Evolutionary conservation across 257 asterid genomes (phyloP).

Genomic region (Knoxia roxburghii): DNA sequence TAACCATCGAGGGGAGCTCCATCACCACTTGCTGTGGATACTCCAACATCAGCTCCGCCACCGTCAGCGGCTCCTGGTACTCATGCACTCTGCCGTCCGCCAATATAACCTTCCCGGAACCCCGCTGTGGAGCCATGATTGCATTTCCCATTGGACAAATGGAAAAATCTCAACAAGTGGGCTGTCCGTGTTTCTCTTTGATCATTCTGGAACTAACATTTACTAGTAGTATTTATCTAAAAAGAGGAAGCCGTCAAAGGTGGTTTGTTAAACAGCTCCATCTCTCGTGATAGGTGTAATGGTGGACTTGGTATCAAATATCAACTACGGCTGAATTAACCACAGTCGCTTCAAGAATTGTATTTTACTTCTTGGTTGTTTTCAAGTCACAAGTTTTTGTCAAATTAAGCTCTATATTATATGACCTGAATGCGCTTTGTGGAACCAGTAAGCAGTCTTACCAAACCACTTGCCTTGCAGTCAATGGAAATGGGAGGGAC

Average conservation of each 20-base stretch:
- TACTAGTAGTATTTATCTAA: constrained; percentile 13
- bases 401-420: no score
- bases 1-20: constrained; percentile 41
- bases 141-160: constrained; percentile 61
- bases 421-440: no score
- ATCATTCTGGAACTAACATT: no score
- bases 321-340: no score
- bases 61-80: constrained; percentile 56
- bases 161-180: no score
- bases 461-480: no score
- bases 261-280: constrained; percentile 89
- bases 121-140: constrained; percentile 7
- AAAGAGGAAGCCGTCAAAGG: constrained; percentile 4
- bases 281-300: constrained; percentile 29
- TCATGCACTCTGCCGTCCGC: constrained; percentile 50
- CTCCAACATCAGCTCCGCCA: constrained; percentile 80
- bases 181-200: no score
- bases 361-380: no score
- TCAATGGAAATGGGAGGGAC: no score
- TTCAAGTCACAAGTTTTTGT: no score
- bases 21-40: constrained; percentile 70
- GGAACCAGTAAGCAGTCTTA: no score
- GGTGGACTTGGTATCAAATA: constrained; percentile 78
- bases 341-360: no score
- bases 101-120: constrained; percentile 51